Percentiles rank a stretch among this genome's conserved stretches.
Evolutionary conservation across 768 basidiomycete genomes (phyloP).

Genomic region (Pleurotus pulmonarius): DNA sequence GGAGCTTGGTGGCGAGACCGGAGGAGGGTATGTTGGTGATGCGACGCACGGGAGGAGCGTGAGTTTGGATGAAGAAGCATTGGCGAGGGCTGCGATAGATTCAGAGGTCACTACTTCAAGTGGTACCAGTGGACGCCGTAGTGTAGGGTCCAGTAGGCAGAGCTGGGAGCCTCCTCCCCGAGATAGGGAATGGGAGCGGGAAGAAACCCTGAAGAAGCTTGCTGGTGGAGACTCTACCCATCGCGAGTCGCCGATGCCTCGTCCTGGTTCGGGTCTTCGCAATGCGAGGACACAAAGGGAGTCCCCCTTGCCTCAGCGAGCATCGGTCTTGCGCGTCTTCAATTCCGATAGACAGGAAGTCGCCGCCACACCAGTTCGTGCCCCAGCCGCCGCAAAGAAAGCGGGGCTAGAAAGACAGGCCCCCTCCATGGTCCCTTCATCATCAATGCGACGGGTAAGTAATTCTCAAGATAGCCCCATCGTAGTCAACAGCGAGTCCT

Average conservation of each 20-base stretch:
- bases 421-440: conserved; percentile 23
- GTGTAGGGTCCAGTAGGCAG: conserved; percentile 23
- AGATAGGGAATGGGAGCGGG: conserved; percentile 55
- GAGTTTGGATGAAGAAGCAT: conserved; percentile 51
- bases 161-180: conserved; percentile 25
- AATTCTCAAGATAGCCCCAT: conserved; percentile 56
- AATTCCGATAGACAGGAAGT: not conserved
- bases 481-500: conserved; percentile 34
- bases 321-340: conserved; percentile 1
- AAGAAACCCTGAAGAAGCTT: conserved; percentile 32
- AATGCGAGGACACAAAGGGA: not conserved
- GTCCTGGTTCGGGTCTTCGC: not conserved
- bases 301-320: not conserved
- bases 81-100: conserved; percentile 25
- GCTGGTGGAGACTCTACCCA: conserved; percentile 14
- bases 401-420: conserved; percentile 24
- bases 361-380: not conserved
- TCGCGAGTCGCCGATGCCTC: not conserved
- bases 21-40: conserved; percentile 21
- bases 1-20: conserved; percentile 36
- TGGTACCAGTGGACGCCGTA: conserved; percentile 20
- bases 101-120: conserved; percentile 15
- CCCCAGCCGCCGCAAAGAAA: not conserved
- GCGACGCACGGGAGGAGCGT: conserved; percentile 45
- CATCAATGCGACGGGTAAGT: conserved; percentile 49